phyloP scores from a whole-genome alignment of 2,329 filamentous ascomycete genomes.

The Pseudomassariella vexata region DNA sequence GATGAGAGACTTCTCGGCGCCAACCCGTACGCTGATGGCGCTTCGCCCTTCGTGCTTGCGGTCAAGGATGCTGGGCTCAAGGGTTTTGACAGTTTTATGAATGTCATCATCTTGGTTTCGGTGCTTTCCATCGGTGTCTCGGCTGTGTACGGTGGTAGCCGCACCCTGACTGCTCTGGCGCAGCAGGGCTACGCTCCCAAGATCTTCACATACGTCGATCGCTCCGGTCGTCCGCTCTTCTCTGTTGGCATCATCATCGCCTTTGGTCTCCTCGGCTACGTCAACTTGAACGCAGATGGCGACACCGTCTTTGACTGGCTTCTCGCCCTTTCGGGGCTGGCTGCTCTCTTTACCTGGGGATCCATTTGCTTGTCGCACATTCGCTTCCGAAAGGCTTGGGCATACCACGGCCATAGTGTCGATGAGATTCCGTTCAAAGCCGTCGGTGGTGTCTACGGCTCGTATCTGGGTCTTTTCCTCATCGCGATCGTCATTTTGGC shows the following conservation, averaged over 20 bases:
- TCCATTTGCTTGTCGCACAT: conserved; percentile 65
- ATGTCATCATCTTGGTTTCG: conserved; percentile 52
- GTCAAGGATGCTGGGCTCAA: conserved; percentile 45
- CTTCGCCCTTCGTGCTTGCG: conserved; percentile 54
- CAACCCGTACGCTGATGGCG: conserved; percentile 38
- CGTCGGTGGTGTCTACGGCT: conserved; percentile 56
- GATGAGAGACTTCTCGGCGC: conserved; percentile 40
- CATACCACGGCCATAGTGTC: conserved; percentile 51
- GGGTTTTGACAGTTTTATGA: conserved; percentile 52
- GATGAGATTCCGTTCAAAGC: conserved; percentile 64
- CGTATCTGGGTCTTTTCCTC: conserved; percentile 56
- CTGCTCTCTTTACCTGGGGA: conserved; percentile 63
- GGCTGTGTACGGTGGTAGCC: conserved; percentile 52
- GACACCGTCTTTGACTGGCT: conserved; percentile 59
- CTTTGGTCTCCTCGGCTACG: conserved; percentile 46
- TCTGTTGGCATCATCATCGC: conserved; percentile 41
- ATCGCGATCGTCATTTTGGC: conserved; percentile 51
- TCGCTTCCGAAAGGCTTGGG: conserved; percentile 62
- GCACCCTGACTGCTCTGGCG: conserved; percentile 52
- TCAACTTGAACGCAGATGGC: conserved; percentile 38
- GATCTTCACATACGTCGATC: conserved; percentile 52
- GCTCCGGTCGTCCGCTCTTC: conserved; percentile 47
- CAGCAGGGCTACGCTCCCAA: conserved; percentile 54
- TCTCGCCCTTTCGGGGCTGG: conserved; percentile 57
- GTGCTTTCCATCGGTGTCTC: conserved; percentile 56